Evolutionary conservation across 176 grass and related monocot genomes (phyloP).

Genomic region (Tuctoria greenei): DNA sequence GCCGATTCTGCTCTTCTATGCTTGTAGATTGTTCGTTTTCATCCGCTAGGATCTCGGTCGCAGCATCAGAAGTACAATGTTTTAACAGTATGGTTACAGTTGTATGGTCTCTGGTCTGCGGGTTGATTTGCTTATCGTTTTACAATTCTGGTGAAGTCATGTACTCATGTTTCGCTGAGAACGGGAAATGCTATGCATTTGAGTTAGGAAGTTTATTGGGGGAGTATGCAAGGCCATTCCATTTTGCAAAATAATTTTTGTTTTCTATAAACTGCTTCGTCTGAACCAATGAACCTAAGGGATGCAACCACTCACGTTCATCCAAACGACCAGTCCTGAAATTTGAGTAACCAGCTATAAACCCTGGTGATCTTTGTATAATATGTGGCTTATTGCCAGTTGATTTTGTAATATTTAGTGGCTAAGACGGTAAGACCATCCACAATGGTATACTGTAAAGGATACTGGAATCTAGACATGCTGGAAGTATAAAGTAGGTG

Average conservation of each 20-base stretch:
- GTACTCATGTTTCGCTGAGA: neutral
- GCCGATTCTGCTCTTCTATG: neutral
- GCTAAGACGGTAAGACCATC: no score
- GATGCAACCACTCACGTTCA: slow-evolving; percentile 2
- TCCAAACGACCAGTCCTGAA: neutral
- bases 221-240: neutral
- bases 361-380: neutral
- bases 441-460: no score
- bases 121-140: no score
- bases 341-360: neutral
- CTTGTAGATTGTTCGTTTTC: neutral
- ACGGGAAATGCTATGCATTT: neutral
- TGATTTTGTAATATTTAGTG: neutral
- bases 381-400: neutral
- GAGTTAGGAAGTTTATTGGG: neutral
- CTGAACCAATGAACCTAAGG: neutral
- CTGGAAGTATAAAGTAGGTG: no score
- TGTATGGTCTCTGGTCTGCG: neutral
- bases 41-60: neutral
- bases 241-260: neutral
- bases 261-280: neutral
- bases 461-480: no score
- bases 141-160: neutral
- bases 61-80: neutral
- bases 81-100: neutral